Conservation (phyloP, 2,329 filamentous ascomycete species). For the Aspergillus luchuensis region DNA sequence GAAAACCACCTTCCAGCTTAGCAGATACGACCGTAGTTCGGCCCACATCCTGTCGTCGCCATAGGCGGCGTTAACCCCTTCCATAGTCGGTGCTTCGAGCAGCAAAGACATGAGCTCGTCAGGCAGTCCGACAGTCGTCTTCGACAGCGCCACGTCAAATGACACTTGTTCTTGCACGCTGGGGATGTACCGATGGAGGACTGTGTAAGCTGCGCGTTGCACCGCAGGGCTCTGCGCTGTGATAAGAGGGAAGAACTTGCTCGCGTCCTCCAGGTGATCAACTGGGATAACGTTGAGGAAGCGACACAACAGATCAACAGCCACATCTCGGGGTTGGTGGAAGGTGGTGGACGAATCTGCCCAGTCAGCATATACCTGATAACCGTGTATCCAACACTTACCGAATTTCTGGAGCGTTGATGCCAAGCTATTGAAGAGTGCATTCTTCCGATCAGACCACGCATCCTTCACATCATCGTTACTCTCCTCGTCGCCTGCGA, state of each 20-base stretch:
- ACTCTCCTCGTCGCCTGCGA: slow-evolving; percentile 60
- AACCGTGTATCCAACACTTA: slow-evolving; percentile 25
- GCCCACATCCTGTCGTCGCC: slow-evolving; percentile 68
- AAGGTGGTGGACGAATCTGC: slow-evolving; percentile 53
- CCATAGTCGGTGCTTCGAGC: slow-evolving; percentile 72
- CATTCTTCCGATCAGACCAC: slow-evolving; percentile 61
- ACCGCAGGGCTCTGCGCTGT: slow-evolving; percentile 73
- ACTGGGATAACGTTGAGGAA: slow-evolving; percentile 66
- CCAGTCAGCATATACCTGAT: slow-evolving; percentile 8
- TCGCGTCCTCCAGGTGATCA: slow-evolving; percentile 63
- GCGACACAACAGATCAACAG: slow-evolving; percentile 72
- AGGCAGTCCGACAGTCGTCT: slow-evolving; percentile 66
- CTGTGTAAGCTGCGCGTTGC: slow-evolving; percentile 76
- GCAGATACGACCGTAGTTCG: slow-evolving; percentile 73
- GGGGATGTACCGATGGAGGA: slow-evolving; percentile 80
- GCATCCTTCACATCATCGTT: slow-evolving; percentile 86
- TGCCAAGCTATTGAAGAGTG: slow-evolving; percentile 59
- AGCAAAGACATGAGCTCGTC: slow-evolving; percentile 84
- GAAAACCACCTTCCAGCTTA: slow-evolving; percentile 88
- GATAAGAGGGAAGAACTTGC: slow-evolving; percentile 73
- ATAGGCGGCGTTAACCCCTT: slow-evolving; percentile 65
- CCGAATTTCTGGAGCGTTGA: slow-evolving; percentile 45
- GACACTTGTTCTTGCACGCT: slow-evolving; percentile 77
- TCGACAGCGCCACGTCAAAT: slow-evolving; percentile 65
- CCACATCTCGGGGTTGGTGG: slow-evolving; percentile 70